Base-by-base conservation (phyloP, 768 basidiomycete genomes). In the Mycena kentingensis region DNA sequence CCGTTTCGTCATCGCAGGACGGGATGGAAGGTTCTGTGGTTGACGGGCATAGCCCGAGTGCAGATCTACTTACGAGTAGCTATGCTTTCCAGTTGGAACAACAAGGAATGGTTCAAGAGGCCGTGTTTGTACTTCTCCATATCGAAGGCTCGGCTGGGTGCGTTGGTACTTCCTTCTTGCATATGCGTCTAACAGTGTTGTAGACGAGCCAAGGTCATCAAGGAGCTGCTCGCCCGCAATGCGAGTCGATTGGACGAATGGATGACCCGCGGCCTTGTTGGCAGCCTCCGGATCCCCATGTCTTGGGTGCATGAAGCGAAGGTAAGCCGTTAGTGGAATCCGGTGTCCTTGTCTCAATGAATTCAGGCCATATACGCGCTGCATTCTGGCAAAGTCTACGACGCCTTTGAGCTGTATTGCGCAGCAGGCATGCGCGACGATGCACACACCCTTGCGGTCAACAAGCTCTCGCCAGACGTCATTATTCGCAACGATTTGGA, bases 291-390 rank as follows among this genome's bases (percentile, higher is more conserved):
- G 58, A 80, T 98, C 27, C 97, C 97, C 0, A 69, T 81, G 46
- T 69, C 81, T 5, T 99, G 96, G 95, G 79, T 98, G n/a, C 81
- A 87, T 32, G 91, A 95, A 65, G 90, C 93, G 11, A 88, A 90
- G 81, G 93, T 91, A n/a, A n/a, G n/a, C n/a, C n/a, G n/a, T 38
- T 51, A 70, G 41, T 27, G 51, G 44, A 41, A 51, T 27, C 16
- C 34, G 15, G 38, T 45, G 16, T 19, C 52, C 46, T 50, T 3
- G 4, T 37, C 35, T 51, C 37, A 6, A 25, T 44, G 47, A 27
- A 35, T 29, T 18, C 63, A 91, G 93, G 92, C 87, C 5, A 77
- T 84, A 42, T 74, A 80, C 65, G 84, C 83, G 19, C 76, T 83
- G 29, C 76, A 82, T 60, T 69, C 75, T 32, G 85, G 85, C 46